Evolutionary conservation across 352 stramenopile genomes (phyloP).

Genomic region (Peronosclerospora sorghi): DNA sequence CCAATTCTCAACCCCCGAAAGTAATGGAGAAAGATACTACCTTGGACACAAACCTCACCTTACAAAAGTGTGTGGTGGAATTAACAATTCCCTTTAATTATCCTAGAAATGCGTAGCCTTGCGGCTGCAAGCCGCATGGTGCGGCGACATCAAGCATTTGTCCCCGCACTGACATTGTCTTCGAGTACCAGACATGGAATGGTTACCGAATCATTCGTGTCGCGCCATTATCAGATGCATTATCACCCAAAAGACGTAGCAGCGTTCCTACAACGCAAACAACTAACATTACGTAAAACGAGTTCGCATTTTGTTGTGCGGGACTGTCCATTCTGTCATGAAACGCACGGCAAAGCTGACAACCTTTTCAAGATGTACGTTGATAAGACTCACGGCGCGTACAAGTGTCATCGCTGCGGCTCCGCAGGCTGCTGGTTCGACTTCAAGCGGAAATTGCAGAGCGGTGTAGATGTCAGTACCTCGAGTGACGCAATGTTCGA

Average conservation of each 20-base stretch:
- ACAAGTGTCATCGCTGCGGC: conserved; percentile 87
- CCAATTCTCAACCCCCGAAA: no score
- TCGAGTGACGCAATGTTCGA: conserved; percentile 27
- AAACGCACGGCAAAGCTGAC: conserved; percentile 64
- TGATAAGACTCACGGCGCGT: conserved; percentile 76
- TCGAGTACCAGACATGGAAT: conserved; percentile 4
- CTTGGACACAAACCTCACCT: no score
- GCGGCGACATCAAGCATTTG: conserved; percentile 1
- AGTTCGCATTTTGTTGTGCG: conserved; percentile 72
- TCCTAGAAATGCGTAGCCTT: conserved; percentile 3
- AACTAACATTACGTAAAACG: conserved; percentile 46
- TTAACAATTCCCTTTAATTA: no score
- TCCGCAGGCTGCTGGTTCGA: conserved; percentile 81
- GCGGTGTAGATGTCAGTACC: conserved; percentile 38
- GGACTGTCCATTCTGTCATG: conserved; percentile 83
- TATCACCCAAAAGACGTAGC: conserved; percentile 53
- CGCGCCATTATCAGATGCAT: conserved; percentile 64
- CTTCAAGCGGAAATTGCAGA: conserved; percentile 77
- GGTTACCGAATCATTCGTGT: conserved; percentile 53
- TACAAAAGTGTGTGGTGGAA: no score
- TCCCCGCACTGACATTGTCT: background rate
- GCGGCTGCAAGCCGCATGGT: conserved; percentile 3
- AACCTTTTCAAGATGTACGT: conserved; percentile 90
- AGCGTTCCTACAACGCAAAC: conserved; percentile 66
- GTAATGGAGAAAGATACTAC: no score